Evolutionary conservation across 2,329 filamentous ascomycete species (phyloP), one percentile per base, ranked within the genome.

Genomic region (Clarireedia paspali): DNA sequence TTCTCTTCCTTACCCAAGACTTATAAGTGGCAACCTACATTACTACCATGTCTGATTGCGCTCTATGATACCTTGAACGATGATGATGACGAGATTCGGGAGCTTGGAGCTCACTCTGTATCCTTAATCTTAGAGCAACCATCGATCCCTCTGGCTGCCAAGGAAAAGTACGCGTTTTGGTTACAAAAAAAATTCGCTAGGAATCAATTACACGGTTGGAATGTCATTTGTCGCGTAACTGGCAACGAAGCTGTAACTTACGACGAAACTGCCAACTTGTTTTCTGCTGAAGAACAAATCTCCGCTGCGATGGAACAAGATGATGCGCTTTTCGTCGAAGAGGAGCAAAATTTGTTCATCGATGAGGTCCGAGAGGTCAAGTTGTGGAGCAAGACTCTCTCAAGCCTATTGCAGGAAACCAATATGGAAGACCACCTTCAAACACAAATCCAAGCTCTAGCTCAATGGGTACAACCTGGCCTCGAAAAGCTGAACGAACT

Each of bases 341-440:
- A 99, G 71, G 91, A 95, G 69, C 91, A 95, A 68, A 99, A 99
- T 68, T 77, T 96, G n/a, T 97, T 89, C 70, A 75, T 92, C 50
- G 92, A 97, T 68, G 85, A 91, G 63, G 81, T 89, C 5, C 77
- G 84, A 48, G 91, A 96, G 69, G 77, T 84, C 3, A 72, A 77
- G 17, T 69, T 83, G n/a, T 96, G 91, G 90, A 72, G 54, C 23
- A 14, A 30, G 6, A 24, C 61, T 72, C 88, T 30, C 65, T 71
- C 14, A 26, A 51, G 7, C 15, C 45, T 61, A 2, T 57, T 70
- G 3, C 47, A 2, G 17, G 40, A 14, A 42, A 17, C 5, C 1
- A 17, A 34, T 9, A 14, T 44, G 34, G 46, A 34, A 27, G 7
- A 24, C 10, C 44, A 40, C 2, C 38, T 52, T 24, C 61, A 24